Base-by-base conservation (phyloP, 306 rosid species). In the Casuarina equisetifolia region DNA sequence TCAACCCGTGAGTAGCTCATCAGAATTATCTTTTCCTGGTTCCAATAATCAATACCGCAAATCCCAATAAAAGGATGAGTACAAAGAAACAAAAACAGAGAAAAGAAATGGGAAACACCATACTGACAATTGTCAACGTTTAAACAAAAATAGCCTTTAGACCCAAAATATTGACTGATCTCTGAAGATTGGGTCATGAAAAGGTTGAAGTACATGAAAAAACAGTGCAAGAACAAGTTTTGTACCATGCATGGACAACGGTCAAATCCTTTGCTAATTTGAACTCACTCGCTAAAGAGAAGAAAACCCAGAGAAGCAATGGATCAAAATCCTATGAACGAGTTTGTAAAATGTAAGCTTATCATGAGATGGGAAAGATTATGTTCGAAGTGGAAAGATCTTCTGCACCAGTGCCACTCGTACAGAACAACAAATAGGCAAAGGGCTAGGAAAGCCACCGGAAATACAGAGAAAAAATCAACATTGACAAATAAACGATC, bases 1-100 rank as follows among this genome's bases (percentile, higher is more conserved):
- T 75, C 78, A 84, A 72, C 91, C 88, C 84, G 59, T 20, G 74
- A 74, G 80, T 75, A 67, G 79, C 74, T 73, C 79, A 80, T 70
- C 67, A 58, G 64, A 58, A 16, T 42, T 20, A 75, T 69, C 45
- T 61, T 59, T 76, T 20, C 85, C 85, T 83, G 72, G 79, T 80
- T 86, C 80, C 50, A 78, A 53, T 15, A n/a, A 79, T 39, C 72
- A 72, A 69, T 19, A 50, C 35, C 35, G 49, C 67, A n/a, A 51
- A 74, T 79, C 75, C 54, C 73, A 76, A 17, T 64, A 58, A 17
- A 10, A 42, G 50, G 15, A 9, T 4, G 32, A 25, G 46, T 9
- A 53, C 0, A 35, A 10, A 58, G 6, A 42, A 13, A 52, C n/a
- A 35, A 32, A 75, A 39, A n/a, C 32, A 44, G 74, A 40, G 50